These are phyloP conservation scores for Porphyra umbilicalis DNA, from an alignment of 31 red algal species.

Conservation along the genomic window DNA sequence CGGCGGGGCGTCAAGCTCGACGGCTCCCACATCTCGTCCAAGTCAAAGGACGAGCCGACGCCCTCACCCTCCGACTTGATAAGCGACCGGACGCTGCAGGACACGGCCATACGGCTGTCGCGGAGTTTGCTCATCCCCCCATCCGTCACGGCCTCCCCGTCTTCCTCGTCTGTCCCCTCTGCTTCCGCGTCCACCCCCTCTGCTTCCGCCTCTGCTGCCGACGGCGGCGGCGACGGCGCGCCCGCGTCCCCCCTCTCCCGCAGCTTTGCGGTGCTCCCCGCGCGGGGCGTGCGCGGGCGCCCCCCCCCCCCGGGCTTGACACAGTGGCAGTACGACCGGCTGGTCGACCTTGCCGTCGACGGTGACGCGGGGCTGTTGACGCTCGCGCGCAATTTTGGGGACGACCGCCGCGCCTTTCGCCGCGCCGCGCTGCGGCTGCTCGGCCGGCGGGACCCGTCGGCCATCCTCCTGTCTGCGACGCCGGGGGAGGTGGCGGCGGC, in stretches of 20 bases:
- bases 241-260: not conserved
- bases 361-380: conserved; percentile 66
- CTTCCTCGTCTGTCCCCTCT: not conserved
- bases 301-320: conserved; percentile 29
- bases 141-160: not conserved
- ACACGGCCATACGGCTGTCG: conserved; percentile 31
- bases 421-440: conserved; percentile 61
- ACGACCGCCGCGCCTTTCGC: conserved; percentile 56
- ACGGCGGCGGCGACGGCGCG: not conserved
- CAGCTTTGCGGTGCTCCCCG: not conserved
- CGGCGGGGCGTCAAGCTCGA: conserved; percentile 86
- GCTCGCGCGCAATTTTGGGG: conserved; percentile 74
- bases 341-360: conserved; percentile 84
- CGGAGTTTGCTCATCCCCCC: not conserved
- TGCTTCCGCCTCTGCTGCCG: not conserved
- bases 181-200: not conserved
- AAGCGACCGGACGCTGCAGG: conserved; percentile 28
- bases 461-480: conserved; percentile 47
- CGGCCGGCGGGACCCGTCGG: conserved; percentile 39
- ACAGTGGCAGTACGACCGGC: conserved; percentile 72
- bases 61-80: conserved; percentile 6
- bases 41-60: conserved; percentile 6
- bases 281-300: not conserved
- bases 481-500: not conserved
- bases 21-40: conserved; percentile 49